Percentiles rank a stretch among this genome's conserved stretches.
phyloP scores from a whole-genome alignment of 2,329 filamentous ascomycete species.

The Cladobotryum mycophilum region DNA sequence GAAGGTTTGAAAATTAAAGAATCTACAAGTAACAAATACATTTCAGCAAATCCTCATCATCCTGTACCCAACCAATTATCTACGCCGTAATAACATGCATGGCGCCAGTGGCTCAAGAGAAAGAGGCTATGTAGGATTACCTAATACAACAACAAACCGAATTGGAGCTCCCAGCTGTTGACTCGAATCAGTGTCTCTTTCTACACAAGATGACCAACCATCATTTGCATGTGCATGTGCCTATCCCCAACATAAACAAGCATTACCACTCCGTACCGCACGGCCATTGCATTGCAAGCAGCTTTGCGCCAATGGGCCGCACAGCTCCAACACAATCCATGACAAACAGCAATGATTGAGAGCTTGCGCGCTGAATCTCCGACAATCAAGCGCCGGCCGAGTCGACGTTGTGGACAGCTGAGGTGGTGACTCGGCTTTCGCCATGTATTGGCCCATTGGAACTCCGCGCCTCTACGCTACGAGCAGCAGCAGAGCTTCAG shows the following conservation, averaged over 20 bases:
- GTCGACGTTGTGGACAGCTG: constrained; percentile 14
- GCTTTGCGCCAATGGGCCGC: constrained; percentile 5
- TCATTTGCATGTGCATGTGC: background rate
- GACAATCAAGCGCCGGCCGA: constrained; percentile 12
- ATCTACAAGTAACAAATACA: background rate
- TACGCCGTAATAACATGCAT: too few species aligned
- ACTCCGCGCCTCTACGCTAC: constrained; percentile 78
- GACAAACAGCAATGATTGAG: constrained; percentile 7
- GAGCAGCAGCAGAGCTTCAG: constrained; percentile 55
- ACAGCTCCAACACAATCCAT: constrained; percentile 1
- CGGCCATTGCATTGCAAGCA: background rate
- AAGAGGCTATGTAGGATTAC: too few species aligned
- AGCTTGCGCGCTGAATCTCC: constrained; percentile 4
- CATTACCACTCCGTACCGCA: background rate
- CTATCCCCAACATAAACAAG: background rate
- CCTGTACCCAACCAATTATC: background rate
- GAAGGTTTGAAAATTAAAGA: too few species aligned
- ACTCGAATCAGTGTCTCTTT: too few species aligned
- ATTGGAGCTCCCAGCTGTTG: too few species aligned
- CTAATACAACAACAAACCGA: too few species aligned
- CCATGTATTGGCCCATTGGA: constrained; percentile 89
- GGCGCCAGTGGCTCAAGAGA: too few species aligned
- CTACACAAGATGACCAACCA: too few species aligned
- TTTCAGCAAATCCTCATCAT: background rate
- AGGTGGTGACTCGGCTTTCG: constrained; percentile 25